Evolutionary conservation across 106 monocot species (phyloP).

Genomic region (Platanthera zijinensis): DNA sequence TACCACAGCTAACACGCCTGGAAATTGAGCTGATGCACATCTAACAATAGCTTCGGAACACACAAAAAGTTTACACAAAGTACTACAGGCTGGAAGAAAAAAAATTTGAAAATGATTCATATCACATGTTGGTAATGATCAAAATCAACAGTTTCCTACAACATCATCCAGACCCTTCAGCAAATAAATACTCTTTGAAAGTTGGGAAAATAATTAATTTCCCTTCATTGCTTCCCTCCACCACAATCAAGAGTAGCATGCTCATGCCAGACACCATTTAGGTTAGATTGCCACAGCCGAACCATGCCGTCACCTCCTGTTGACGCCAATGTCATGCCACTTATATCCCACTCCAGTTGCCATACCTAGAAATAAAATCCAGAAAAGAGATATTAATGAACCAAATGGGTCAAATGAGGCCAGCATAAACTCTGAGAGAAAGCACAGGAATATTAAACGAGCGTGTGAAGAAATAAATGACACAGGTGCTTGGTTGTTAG

Average conservation of each 20-base stretch:
- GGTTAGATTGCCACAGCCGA: constrained; percentile 86
- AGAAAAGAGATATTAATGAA: not conserved
- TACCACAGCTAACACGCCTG: no score
- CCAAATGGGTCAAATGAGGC: not conserved
- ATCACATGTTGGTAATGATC: not conserved
- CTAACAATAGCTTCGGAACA: not conserved
- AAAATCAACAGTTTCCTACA: not conserved
- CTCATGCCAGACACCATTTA: constrained; percentile 90
- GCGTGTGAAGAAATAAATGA: not conserved
- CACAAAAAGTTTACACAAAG: not conserved
- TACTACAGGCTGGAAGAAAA: not conserved
- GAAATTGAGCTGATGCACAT: no score
- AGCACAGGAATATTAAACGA: not conserved
- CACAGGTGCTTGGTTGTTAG: not conserved
- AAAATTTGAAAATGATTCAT: not conserved
- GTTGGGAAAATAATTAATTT: not conserved
- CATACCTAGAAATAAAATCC: constrained; percentile 28
- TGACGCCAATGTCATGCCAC: constrained; percentile 92
- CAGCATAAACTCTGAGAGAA: not conserved
- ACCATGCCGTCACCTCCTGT: constrained; percentile 77
- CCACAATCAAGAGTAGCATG: constrained; percentile 70
- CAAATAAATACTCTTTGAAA: no score
- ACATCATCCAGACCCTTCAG: not conserved
- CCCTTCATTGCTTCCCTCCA: constrained; percentile 13
- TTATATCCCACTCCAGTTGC: constrained; percentile 84